phyloP scores from a whole-genome alignment of 1,284 basidiomycete species.

The Cryptococcus sp. region DNA sequence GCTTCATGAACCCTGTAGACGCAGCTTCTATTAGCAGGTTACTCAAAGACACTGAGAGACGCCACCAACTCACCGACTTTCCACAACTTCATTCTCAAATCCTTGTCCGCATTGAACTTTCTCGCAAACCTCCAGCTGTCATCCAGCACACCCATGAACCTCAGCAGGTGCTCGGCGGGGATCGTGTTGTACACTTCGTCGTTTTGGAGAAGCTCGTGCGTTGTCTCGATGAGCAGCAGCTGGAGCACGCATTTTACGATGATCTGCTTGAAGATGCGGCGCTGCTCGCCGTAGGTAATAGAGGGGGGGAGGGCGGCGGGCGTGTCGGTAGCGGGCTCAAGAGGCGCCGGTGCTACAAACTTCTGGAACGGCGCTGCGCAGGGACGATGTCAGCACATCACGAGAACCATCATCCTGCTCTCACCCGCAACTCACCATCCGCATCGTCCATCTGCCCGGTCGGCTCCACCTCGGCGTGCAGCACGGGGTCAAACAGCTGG shows the following conservation, averaged over 20 bases:
- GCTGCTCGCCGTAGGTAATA: conserved; percentile 59
- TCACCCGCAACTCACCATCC: conserved; percentile 27
- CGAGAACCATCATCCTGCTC: not conserved
- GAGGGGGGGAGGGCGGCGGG: conserved; percentile 24
- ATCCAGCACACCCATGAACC: conserved; percentile 90
- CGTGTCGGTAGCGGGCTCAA: conserved; percentile 33
- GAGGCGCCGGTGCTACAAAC: conserved; percentile 47
- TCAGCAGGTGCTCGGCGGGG: conserved; percentile 85
- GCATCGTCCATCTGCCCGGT: conserved; percentile 56
- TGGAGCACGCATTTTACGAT: conserved; percentile 99
- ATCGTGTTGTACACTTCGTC: conserved; percentile 89
- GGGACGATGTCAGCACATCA: not conserved
- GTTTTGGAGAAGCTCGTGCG: conserved; percentile 91
- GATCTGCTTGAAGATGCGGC: conserved; percentile 95
- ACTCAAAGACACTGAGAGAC: not conserved
- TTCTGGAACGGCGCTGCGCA: conserved; percentile 43
- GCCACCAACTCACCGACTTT: conserved; percentile 79
- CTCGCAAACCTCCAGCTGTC: conserved; percentile 97
- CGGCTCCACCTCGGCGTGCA: conserved; percentile 73
- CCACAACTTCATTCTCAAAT: conserved; percentile 93
- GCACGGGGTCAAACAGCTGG: conserved; percentile 88
- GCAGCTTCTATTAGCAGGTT: not conserved
- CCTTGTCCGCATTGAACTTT: conserved; percentile 97
- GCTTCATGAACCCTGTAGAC: conserved; percentile 92
- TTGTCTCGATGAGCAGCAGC: conserved; percentile 93